These are phyloP conservation scores for Hirschfeldia incana DNA, from an alignment of 345 rosid genomes.

Conservation along the genomic window DNA sequence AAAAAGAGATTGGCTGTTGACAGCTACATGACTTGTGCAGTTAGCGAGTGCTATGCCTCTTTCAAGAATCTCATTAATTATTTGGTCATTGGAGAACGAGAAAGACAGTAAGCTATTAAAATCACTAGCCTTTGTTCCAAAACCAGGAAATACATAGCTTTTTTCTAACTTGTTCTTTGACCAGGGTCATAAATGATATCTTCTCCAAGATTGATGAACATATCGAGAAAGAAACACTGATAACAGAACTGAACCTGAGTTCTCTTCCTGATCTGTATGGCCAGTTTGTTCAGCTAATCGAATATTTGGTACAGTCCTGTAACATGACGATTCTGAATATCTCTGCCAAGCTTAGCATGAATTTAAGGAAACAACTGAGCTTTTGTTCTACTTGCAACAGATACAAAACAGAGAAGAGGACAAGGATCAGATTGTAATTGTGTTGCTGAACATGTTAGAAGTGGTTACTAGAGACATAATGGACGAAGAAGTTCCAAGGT, in stretches of 20 bases:
- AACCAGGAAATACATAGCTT: conserved; percentile 3
- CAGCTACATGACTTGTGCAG: conserved; percentile 55
- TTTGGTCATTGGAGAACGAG: conserved; percentile 53
- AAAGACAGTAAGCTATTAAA: conserved; percentile 42
- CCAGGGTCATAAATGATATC: conserved; percentile 61
- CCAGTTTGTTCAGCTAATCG: conserved; percentile 70
- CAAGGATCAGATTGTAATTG: conserved; percentile 55
- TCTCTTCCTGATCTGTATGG: conserved; percentile 77
- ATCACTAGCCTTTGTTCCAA: neutral
- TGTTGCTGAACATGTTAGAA: conserved; percentile 58
- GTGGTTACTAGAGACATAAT: conserved; percentile 60
- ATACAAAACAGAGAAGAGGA: conserved; percentile 47
- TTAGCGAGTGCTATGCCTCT: conserved; percentile 57
- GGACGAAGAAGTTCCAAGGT: conserved; percentile 57
- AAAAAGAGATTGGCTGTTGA: conserved; percentile 51
- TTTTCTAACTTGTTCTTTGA: conserved; percentile 37
- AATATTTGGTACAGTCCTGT: conserved; percentile 57
- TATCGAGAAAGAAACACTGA: conserved; percentile 38
- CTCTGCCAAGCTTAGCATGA: conserved; percentile 3
- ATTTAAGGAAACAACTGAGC: neutral
- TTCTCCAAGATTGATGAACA: conserved; percentile 55
- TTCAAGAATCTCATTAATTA: conserved; percentile 48
- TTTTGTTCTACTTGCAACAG: conserved; percentile 33
- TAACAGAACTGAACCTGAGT: conserved; percentile 57
- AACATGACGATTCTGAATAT: neutral